Percentiles rank a stretch among this genome's conserved stretches.
These are phyloP conservation scores for Ceriops zippeliana DNA, from an alignment of 345 rosid genomes.

Conservation along the genomic window DNA sequence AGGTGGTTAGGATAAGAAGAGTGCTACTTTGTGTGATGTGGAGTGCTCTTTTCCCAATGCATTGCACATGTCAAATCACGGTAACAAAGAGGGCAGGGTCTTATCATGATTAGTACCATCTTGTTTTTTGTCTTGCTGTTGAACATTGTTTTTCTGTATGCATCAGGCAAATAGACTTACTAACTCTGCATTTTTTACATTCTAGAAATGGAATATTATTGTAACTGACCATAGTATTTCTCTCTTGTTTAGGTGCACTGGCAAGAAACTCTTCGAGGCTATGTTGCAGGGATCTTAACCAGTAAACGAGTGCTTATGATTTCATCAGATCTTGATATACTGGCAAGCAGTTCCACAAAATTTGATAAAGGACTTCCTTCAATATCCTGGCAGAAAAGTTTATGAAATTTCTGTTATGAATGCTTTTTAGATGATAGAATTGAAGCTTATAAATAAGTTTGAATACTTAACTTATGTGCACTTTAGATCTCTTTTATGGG, in stretches of 20 bases:
- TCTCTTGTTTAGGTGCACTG: constrained; percentile 67
- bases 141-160: no score
- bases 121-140: no score
- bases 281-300: constrained; percentile 90
- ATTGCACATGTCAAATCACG: no score
- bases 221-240: constrained; percentile 4
- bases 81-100: no score
- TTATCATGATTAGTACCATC: no score
- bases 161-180: no score
- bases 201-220: no score
- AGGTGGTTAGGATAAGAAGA: no score
- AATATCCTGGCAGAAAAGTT: constrained; percentile 60
- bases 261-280: constrained; percentile 91
- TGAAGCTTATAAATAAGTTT: constrained; percentile 19
- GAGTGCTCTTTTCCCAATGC: no score
- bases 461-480: constrained; percentile 52
- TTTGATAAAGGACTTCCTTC: constrained; percentile 93
- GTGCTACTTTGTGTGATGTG: no score
- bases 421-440: constrained; percentile 3
- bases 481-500: constrained; percentile 95
- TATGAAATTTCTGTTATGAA: neutral
- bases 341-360: constrained; percentile 77
- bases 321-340: constrained; percentile 80
- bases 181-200: no score
- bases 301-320: constrained; percentile 90